phyloP scores from a whole-genome alignment of 2,329 filamentous ascomycete genomes.

The Ambrosiella xylebori region DNA sequence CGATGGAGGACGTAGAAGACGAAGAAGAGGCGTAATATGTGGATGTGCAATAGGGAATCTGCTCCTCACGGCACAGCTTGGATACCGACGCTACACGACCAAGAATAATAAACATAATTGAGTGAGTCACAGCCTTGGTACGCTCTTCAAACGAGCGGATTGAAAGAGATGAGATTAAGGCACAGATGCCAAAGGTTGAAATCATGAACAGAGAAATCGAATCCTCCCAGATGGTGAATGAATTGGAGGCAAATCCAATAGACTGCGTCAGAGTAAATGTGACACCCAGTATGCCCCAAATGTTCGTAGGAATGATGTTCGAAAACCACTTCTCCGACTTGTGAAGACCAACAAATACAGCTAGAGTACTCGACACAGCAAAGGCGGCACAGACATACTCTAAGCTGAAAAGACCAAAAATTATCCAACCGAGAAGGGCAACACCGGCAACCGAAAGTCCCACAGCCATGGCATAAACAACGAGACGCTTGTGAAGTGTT shows the following conservation, averaged over 20 bases:
- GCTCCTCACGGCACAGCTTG: slow-evolving; percentile 86
- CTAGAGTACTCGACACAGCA: slow-evolving; percentile 28
- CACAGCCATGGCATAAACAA: slow-evolving; percentile 22
- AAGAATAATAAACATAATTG: slow-evolving; percentile 62
- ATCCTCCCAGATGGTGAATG: slow-evolving; percentile 97
- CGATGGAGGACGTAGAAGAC: slow-evolving; percentile 80
- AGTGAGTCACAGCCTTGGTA: slow-evolving; percentile 67
- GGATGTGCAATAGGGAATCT: slow-evolving; percentile 91
- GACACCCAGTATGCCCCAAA: slow-evolving; percentile 80
- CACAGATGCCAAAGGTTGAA: slow-evolving; percentile 66
- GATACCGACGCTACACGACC: slow-evolving; percentile 72
- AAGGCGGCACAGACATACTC: slow-evolving; percentile 20
- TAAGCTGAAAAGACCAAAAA: slow-evolving; percentile 23
- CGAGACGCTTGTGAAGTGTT: slow-evolving; percentile 23
- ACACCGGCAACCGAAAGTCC: slow-evolving; percentile 20
- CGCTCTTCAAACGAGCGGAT: slow-evolving; percentile 50
- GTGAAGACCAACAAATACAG: slow-evolving; percentile 26
- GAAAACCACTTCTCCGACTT: slow-evolving; percentile 27
- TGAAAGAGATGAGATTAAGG: slow-evolving; percentile 57
- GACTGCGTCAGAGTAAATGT: slow-evolving; percentile 74
- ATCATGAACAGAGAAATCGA: slow-evolving; percentile 86
- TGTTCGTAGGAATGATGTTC: slow-evolving; percentile 48
- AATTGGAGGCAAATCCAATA: slow-evolving; percentile 91
- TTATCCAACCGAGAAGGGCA: slow-evolving; percentile 17
- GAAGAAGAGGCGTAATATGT: slow-evolving; percentile 88